A percentile compares a stretch with the other conserved stretches of the same genome.
phyloP scores from a whole-genome alignment of 345 rosid species.

The Gossypium anomalum region DNA sequence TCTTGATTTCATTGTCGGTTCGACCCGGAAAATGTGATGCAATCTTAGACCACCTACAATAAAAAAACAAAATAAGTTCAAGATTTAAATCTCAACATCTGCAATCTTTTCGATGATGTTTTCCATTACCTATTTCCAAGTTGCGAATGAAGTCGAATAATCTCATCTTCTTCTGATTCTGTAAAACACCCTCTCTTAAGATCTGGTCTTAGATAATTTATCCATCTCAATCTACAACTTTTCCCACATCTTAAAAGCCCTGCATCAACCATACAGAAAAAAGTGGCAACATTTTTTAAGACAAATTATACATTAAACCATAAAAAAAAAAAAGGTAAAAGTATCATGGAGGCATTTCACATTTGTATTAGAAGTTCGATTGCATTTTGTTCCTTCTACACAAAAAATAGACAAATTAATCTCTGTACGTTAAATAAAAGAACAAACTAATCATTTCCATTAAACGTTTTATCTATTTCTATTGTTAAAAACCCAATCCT shows the following conservation, averaged over 20 bases:
- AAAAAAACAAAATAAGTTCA: not conserved
- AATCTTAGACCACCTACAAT: constrained; percentile 81
- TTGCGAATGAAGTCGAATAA: constrained; percentile 69
- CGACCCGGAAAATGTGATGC: constrained; percentile 90
- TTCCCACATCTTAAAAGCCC: constrained; percentile 87
- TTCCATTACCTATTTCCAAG: constrained; percentile 68
- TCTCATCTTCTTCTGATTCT: constrained; percentile 67
- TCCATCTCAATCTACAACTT: constrained; percentile 93
- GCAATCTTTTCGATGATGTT: not conserved
- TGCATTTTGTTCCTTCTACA: rapidly evolving
- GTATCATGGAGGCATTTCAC: too few species aligned
- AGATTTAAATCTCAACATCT: not conserved
- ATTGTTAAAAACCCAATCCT: too few species aligned
- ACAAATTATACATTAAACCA: too few species aligned
- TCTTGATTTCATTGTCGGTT: constrained; percentile 90
- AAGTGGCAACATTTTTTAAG: too few species aligned
- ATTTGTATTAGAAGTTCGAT: too few species aligned
- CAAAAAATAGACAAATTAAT: too few species aligned
- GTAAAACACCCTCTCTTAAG: constrained; percentile 81
- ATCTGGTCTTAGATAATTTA: constrained; percentile 87
- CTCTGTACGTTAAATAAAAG: too few species aligned
- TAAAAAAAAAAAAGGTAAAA: too few species aligned
- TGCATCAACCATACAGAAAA: constrained; percentile 23
- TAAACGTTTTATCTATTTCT: too few species aligned
- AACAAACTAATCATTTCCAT: too few species aligned